Evolutionary conservation across 441 rosid species (phyloP).

Genomic region (Syzygium syzygioides): DNA sequence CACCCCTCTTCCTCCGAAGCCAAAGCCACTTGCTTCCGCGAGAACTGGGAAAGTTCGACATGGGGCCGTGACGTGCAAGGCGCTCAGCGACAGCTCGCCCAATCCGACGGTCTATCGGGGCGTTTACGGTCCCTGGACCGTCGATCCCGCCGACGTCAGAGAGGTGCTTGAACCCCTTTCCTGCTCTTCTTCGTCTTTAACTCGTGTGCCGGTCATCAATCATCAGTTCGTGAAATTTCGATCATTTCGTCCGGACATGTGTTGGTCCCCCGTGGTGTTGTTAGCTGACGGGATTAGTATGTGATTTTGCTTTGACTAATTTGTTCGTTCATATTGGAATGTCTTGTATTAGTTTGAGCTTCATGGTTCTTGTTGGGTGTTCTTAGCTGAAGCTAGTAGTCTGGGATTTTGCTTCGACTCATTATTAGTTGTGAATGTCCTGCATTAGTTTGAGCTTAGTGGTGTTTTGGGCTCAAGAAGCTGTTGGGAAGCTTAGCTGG

Average conservation of each 20-base stretch:
- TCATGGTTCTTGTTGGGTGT: neutral
- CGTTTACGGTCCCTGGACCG: slow-evolving; percentile 75
- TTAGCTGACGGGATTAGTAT: neutral
- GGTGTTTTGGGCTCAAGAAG: neutral
- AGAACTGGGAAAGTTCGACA: neutral
- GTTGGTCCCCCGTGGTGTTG: neutral
- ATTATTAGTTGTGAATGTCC: neutral
- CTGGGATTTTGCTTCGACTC: neutral
- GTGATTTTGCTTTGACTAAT: neutral
- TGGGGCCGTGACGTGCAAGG: slow-evolving; percentile 33
- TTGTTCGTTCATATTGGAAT: neutral
- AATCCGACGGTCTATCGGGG: slow-evolving; percentile 60
- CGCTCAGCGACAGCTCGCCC: slow-evolving; percentile 47
- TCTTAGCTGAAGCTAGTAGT: neutral
- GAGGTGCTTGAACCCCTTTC: slow-evolving; percentile 41
- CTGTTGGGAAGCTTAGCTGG: neutral
- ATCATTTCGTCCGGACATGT: neutral
- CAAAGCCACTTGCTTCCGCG: neutral
- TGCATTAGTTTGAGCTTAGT: neutral
- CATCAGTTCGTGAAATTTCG: neutral
- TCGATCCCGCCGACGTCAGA: slow-evolving; percentile 73
- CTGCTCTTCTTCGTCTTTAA: neutral
- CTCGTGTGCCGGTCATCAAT: neutral
- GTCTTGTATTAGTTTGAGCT: neutral
- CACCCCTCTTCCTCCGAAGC: neutral